Evolutionary conservation across 108 stramenopile species (phyloP).

Genomic region (Nitzschia palea): DNA sequence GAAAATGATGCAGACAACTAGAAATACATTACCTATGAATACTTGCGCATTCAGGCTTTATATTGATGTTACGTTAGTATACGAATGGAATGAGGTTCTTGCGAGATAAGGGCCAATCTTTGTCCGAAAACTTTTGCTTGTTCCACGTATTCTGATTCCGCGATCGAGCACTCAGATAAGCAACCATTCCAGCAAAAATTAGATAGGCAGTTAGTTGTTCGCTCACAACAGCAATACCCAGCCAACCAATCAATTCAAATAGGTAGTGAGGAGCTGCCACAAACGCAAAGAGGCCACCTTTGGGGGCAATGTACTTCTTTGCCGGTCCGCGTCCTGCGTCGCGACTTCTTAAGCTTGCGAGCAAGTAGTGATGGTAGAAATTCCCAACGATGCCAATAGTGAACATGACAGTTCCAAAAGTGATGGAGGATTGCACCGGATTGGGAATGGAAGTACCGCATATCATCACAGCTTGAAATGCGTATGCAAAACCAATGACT

Average conservation of each 20-base stretch:
- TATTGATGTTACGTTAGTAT: slow-evolving; percentile 27
- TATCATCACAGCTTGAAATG: slow-evolving; percentile 38
- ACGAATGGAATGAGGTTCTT: slow-evolving; percentile 62
- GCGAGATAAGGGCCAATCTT: slow-evolving; percentile 51
- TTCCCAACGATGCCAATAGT: slow-evolving; percentile 54
- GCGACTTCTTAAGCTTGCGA: slow-evolving; percentile 41
- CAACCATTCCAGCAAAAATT: slow-evolving; percentile 37
- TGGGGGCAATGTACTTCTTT: slow-evolving; percentile 54
- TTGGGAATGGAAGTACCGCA: slow-evolving; percentile 16
- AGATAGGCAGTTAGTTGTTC: slow-evolving; percentile 44
- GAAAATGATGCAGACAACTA: no score
- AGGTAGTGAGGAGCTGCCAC: slow-evolving; percentile 69
- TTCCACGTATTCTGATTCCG: slow-evolving; percentile 61
- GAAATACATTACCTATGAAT: background rate
- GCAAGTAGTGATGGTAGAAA: slow-evolving; percentile 68
- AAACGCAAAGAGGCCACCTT: slow-evolving; percentile 56
- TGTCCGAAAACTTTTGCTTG: slow-evolving; percentile 40
- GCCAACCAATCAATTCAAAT: slow-evolving; percentile 68
- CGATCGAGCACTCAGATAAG: slow-evolving; percentile 55
- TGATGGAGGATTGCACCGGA: background rate
- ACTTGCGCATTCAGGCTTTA: background rate
- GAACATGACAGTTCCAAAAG: slow-evolving; percentile 25
- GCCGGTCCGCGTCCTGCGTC: background rate
- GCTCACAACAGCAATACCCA: slow-evolving; percentile 55
- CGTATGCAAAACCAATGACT: slow-evolving; percentile 49